Percentiles rank a stretch among this genome's conserved stretches.
Conservation (phyloP, 768 basidiomycete species). For the Agaricus bisporus region DNA sequence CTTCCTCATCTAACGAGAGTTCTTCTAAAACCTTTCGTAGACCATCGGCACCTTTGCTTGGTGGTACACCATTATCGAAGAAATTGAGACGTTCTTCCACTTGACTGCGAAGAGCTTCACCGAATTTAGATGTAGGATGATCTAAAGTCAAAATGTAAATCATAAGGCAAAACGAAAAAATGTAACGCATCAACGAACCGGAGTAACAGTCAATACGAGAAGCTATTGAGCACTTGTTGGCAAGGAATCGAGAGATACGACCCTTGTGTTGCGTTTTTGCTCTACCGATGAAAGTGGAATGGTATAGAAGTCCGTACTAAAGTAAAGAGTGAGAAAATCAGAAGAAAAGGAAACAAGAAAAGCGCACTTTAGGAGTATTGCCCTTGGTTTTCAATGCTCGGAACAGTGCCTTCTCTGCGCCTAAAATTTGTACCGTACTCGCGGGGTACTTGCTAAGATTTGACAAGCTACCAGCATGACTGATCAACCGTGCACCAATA, state of each 20-base stretch:
- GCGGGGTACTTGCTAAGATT: conserved; percentile 98
- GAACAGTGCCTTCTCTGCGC: conserved; percentile 97
- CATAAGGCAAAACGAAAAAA: background rate
- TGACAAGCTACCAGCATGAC: conserved; percentile 93
- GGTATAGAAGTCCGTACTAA: conserved; percentile 96
- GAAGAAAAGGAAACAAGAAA: background rate
- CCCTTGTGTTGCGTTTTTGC: conserved; percentile 95
- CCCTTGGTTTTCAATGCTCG: conserved; percentile 97
- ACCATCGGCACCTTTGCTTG: conserved; percentile 88
- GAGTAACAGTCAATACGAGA: conserved; percentile 94
- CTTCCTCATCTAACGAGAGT: conserved; percentile 62
- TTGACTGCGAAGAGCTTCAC: conserved; percentile 88
- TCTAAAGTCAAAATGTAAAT: conserved; percentile 34
- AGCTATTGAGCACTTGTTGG: conserved; percentile 98
- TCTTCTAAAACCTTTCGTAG: conserved; percentile 84
- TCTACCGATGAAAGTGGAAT: conserved; percentile 94
- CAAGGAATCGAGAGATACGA: conserved; percentile 96
- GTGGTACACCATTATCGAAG: conserved; percentile 88
- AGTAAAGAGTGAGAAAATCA: background rate
- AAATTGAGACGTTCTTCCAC: conserved; percentile 94
- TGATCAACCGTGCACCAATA: conserved; percentile 88
- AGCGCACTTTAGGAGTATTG: conserved; percentile 87
- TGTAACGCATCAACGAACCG: conserved; percentile 37
- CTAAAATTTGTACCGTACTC: conserved; percentile 95
- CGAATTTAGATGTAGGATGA: conserved; percentile 86